Conservation (phyloP, 2,329 filamentous ascomycete species). For the Neurospora sp. region DNA sequence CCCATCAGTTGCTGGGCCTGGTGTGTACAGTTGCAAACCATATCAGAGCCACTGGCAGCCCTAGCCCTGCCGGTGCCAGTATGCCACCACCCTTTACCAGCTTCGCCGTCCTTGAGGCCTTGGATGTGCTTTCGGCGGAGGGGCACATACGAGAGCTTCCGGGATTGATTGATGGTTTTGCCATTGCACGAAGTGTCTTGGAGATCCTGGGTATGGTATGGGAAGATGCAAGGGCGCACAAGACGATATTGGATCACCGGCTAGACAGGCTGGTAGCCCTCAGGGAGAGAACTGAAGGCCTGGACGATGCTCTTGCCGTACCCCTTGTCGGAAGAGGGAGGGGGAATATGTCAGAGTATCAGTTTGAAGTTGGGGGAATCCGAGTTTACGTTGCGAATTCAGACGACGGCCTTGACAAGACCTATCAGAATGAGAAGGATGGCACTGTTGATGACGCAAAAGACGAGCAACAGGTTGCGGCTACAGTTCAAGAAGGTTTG, state of each 20-base stretch:
- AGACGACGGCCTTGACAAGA: constrained; percentile 1
- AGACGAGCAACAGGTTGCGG: neutral
- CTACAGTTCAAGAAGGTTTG: neutral
- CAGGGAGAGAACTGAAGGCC: constrained; percentile 17
- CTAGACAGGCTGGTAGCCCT: constrained; percentile 26
- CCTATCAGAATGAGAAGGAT: neutral
- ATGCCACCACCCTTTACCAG: constrained; percentile 53
- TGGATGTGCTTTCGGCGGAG: constrained; percentile 56
- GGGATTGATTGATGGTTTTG: constrained; percentile 43
- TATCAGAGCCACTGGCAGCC: constrained; percentile 12
- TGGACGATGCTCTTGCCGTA: neutral
- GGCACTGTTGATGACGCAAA: neutral
- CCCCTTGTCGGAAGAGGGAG: neutral
- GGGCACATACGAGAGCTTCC: constrained; percentile 42
- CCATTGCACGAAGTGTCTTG: constrained; percentile 42
- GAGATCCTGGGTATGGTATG: constrained; percentile 49
- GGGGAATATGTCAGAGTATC: neutral
- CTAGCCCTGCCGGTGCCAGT: constrained; percentile 21
- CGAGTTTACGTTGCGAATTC: constrained; percentile 7
- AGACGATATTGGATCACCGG: constrained; percentile 34
- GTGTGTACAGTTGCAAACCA: constrained; percentile 29
- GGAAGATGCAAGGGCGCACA: constrained; percentile 45
- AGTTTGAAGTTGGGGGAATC: constrained; percentile 4
- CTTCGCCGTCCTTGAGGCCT: constrained; percentile 51
- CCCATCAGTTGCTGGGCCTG: constrained; percentile 41